Base-by-base conservation (phyloP, 1,139 yeast species). In the Suhomyces bribrorum region DNA sequence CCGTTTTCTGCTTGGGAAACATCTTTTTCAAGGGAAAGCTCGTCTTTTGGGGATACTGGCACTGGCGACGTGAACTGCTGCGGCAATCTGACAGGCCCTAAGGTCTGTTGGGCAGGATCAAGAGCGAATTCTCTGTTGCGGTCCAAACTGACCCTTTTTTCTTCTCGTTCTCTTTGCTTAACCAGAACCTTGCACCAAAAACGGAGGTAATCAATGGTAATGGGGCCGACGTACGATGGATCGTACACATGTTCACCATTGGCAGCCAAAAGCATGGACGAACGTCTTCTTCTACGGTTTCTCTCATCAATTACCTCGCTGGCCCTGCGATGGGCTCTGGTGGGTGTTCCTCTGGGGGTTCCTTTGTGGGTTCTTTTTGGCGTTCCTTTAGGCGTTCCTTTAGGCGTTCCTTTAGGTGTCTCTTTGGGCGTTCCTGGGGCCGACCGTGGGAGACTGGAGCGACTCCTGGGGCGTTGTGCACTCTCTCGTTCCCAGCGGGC, bases 141-240 rank as follows among this genome's bases (percentile, higher is more conserved):
- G n/a, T n/a, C n/a, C n/a, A n/a, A n/a, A n/a, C n/a, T n/a, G n/a
- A 29, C 36, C 9, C 5, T 14, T 25, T 25, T 42, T 23, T 40
- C 43, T 29, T 52, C 59, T 26, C 42, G 46, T 24, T 48, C 41
- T 28, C 47, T 46, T 32, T 58, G 61, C 18, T 56, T 56, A 6
- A 59, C 45, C 43, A 61, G 59, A 1, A 66, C 64, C 34, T 58
- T 54, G 38, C 75, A 68, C 34, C 69, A 61, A 23, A 59, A 60
- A 31, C 66, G 50, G 34, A 71, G 53, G 36, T 65, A 71, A 31
- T 68, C 73, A 5, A 64, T 52, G 0, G 75, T 69, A 5, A 71
- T 56, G 1, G 73, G 69, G 0, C 75, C 76, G 6, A 57, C 52
- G 44, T 69, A 69, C 9, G 54, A 57, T 0, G 64, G 55, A 27